Base-by-base conservation (phyloP, 192 early-diverging fungal species). In the Entophlyctis helioformis region DNA sequence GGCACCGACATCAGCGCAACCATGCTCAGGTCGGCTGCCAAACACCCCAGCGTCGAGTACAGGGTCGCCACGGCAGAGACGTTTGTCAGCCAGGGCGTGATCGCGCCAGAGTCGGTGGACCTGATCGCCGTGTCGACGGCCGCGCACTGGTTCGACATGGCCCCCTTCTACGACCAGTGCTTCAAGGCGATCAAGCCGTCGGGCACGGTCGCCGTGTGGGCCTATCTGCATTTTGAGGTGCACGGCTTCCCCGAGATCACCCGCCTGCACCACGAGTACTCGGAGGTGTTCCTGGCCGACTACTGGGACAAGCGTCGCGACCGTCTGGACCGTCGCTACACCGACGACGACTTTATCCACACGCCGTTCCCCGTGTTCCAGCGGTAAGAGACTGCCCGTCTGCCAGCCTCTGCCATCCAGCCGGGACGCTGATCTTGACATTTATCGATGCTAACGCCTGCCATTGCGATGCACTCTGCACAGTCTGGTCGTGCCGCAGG, bases 181-280 rank as follows among this genome's bases (percentile, higher is more conserved):
- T 62, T 66, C 39, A 66, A 72, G n/a, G 71, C 76, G 5, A 60
- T 82, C 15, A 75, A 74, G 32, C 74, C 72, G n/a, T 44, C 35
- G 0, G 80, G 80, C 8, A 78, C 77, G 0, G 55, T 82, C 34
- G 72, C 71, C 3, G 53, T 72, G 1, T 68, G 67, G 26, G 62
- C 59, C 7, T 82, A 82, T 38, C 28, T 28, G 12, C 64, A 63
- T 37, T 48, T 57, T 23, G 28, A 57, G 24, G 44, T 76, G 36
- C 64, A 63, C 7, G 53, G 53, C n/a, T 39, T 59, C 23, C 53
- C 56, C 0, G 41, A 53, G n/a, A 54, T 64, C 1, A 63, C 51
- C 11, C 26, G 47, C 12, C 29, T 50, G 5, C 43, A 76, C 37
- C 20, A 46, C 15, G 36, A 63, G 0, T 46, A 60, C 22, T 54